Conservation (phyloP, 106 monocot genomes). For the Dendrobium chrysotoxum region DNA sequence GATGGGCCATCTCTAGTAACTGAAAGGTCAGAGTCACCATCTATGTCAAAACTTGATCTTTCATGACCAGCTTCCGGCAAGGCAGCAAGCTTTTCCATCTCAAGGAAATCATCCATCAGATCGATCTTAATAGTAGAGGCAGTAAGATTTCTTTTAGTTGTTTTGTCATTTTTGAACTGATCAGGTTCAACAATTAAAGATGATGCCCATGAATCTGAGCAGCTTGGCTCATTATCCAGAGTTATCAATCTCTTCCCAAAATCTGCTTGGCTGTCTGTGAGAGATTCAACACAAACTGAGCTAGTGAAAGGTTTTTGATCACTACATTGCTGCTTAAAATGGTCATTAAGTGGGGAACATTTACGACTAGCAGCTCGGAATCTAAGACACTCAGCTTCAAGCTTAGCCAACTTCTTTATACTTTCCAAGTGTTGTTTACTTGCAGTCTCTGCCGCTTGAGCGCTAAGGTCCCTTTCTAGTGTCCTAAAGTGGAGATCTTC, state of each 20-base stretch:
- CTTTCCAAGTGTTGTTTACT: slow-evolving; percentile 57
- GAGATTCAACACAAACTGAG: slow-evolving; percentile 19
- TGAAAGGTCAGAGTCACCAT: not conserved
- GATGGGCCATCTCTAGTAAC: slow-evolving; percentile 3
- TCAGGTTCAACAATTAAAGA: slow-evolving; percentile 27
- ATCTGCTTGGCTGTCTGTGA: slow-evolving; percentile 23
- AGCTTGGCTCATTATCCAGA: slow-evolving; percentile 16
- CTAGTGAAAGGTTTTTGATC: slow-evolving; percentile 2
- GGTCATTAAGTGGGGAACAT: slow-evolving; percentile 4
- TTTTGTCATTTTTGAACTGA: slow-evolving; percentile 37
- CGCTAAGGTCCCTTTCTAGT: slow-evolving; percentile 44
- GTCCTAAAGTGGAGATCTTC: slow-evolving; percentile 25
- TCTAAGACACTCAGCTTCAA: slow-evolving; percentile 59
- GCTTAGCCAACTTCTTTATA: slow-evolving; percentile 44
- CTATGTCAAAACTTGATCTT: slow-evolving; percentile 6
- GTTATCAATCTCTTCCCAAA: not conserved
- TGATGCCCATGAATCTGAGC: slow-evolving; percentile 35
- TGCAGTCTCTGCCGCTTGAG: slow-evolving; percentile 33
- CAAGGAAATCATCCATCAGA: slow-evolving; percentile 48
- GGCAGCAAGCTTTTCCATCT: slow-evolving; percentile 37
- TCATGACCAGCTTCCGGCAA: slow-evolving; percentile 18
- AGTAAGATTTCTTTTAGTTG: slow-evolving; percentile 5
- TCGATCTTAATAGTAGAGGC: slow-evolving; percentile 18
- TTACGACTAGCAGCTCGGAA: slow-evolving; percentile 19
- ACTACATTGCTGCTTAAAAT: not conserved